Evolutionary conservation across 306 rosid genomes (phyloP), one percentile per base, ranked within the genome.

Genomic region (Begonia peltatifolia): DNA sequence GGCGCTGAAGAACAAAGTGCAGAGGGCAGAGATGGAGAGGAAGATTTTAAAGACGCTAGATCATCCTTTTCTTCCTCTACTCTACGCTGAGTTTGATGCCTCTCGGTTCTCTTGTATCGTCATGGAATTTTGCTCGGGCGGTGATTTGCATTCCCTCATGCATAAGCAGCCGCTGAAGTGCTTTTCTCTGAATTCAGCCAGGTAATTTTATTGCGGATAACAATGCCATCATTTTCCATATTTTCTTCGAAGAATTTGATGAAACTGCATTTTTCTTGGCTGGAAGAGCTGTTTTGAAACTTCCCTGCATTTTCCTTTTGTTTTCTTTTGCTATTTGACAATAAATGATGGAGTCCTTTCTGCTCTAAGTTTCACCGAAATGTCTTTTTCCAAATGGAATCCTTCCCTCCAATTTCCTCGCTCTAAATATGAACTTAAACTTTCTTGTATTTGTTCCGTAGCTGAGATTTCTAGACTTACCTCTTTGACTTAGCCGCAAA

Each of bases 41-140:
- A 90, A 77, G 69, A 86, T 90, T 42, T 77, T 90, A 14, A 90
- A 90, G 64, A 90, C 86, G 99, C 75, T 90, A 13, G 99, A 90
- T 35, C 99, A 90, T 14, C 99, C 96, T 0, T 90, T 90, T 47
- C 71, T 90, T 12, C 99, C 99, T 4, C 80, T 87, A 1, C 87
- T 90, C 0, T 83, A 80, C 63, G 95, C 99, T 0, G 95, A 90
- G 76, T 90, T 90, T 44, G 99, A 90, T 41, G 95, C 95, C 1
- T 90, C 99, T 0, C 74, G 86, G 70, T 86, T 76, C 68, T 86
- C 99, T 12, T 90, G 99, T 77, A 75, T 90, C 75, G 99, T 90
- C 14, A 90, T 90, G 94, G 99, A 90, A 88, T 90, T 67, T 54
- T 86, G 99, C 14, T 77, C 88, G 54, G 95, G 96, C 17, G 99